Conservation (phyloP, 2,329 filamentous ascomycete genomes). For the Aspergillus sp. region DNA sequence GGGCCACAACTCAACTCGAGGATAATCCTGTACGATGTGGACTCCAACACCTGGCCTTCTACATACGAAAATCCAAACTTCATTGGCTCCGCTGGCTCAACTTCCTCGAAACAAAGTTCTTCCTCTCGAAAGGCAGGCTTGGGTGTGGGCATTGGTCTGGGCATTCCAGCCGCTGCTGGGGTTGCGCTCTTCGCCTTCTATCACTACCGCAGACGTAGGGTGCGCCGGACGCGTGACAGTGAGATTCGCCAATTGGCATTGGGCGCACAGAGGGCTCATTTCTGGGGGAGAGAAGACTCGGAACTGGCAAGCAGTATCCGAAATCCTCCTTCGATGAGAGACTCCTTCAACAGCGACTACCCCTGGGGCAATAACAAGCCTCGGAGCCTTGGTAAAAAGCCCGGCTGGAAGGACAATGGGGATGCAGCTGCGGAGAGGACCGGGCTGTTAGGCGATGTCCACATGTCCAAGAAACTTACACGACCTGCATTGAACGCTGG, state of each 20-base stretch:
- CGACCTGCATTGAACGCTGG: constrained; percentile 45
- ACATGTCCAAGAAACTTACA: constrained; percentile 45
- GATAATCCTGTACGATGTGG: constrained; percentile 64
- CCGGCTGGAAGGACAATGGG: constrained; percentile 33
- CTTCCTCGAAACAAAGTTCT: constrained; percentile 23
- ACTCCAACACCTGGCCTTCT: constrained; percentile 62
- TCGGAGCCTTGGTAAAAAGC: constrained; percentile 23
- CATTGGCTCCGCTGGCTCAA: not conserved
- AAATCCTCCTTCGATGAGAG: constrained; percentile 31
- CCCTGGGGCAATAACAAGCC: constrained; percentile 35
- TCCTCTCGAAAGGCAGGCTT: constrained; percentile 60
- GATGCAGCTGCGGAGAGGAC: constrained; percentile 46
- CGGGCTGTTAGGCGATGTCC: constrained; percentile 46
- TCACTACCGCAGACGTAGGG: constrained; percentile 54
- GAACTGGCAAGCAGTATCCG: constrained; percentile 44
- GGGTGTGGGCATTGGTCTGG: constrained; percentile 69
- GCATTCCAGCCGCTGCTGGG: constrained; percentile 57
- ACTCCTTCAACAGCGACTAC: constrained; percentile 29
- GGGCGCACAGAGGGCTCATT: constrained; percentile 54
- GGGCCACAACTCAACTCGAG: constrained; percentile 46
- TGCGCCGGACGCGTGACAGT: constrained; percentile 54
- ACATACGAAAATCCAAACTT: constrained; percentile 57
- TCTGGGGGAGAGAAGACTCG: constrained; percentile 44
- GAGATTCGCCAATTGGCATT: constrained; percentile 59
- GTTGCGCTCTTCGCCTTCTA: constrained; percentile 55